A percentile compares a stretch with the other conserved stretches of the same genome.
Evolutionary conservation across 768 basidiomycete genomes (phyloP).

Genomic region (Mycena metata): DNA sequence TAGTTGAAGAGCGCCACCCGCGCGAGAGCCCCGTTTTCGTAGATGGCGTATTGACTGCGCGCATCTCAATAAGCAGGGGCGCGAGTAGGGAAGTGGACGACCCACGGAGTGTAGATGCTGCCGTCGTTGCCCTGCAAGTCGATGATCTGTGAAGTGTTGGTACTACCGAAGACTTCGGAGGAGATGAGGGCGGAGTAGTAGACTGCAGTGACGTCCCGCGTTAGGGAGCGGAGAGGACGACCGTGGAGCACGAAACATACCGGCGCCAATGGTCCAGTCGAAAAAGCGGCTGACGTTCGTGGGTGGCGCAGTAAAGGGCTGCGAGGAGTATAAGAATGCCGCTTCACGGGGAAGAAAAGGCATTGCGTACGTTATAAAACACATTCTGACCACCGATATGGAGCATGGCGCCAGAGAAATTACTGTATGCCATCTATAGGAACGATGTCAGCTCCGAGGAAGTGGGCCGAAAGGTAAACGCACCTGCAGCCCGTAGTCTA

Average conservation of each 20-base stretch:
- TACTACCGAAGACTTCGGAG: slow-evolving; percentile 78
- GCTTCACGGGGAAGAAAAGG: neutral
- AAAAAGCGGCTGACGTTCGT: slow-evolving; percentile 68
- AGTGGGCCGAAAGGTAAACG: neutral
- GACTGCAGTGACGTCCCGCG: slow-evolving; percentile 51
- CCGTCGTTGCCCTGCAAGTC: slow-evolving; percentile 70
- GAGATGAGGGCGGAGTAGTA: slow-evolving; percentile 82
- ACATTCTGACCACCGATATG: slow-evolving; percentile 78
- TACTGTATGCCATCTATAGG: slow-evolving; percentile 66
- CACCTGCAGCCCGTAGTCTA: slow-evolving; percentile 68
- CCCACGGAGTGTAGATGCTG: slow-evolving; percentile 69
- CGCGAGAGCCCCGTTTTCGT: slow-evolving; percentile 74
- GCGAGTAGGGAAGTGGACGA: neutral
- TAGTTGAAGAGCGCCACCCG: slow-evolving; percentile 83
- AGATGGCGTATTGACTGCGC: slow-evolving; percentile 68
- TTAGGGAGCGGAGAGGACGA: neutral
- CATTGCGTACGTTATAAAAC: slow-evolving; percentile 71
- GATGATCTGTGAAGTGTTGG: slow-evolving; percentile 73
- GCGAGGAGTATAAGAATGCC: neutral
- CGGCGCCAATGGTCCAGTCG: slow-evolving; percentile 77
- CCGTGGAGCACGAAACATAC: neutral
- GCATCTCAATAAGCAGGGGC: neutral
- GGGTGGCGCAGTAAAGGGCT: slow-evolving; percentile 66
- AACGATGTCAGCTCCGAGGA: neutral
- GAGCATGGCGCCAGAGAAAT: slow-evolving; percentile 67